phyloP scores from a whole-genome alignment of 169 alveolate species.

The Cyclospora cayetanensis region DNA sequence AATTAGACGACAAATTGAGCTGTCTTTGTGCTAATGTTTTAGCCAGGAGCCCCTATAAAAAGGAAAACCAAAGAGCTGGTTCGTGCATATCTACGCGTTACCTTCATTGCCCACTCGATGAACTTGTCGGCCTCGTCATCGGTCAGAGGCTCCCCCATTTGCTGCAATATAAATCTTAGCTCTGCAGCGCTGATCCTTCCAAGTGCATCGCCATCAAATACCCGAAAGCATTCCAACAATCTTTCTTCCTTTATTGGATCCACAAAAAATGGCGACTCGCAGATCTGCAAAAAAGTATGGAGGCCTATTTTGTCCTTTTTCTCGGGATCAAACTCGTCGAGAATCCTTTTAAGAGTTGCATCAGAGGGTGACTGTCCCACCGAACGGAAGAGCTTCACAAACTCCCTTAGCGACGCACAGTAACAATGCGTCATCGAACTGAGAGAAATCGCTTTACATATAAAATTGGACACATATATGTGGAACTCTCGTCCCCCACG shows the following conservation, averaged over 20 bases:
- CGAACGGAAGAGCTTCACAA: conserved; percentile 64
- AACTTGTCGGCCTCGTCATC: conserved; percentile 71
- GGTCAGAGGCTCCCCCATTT: conserved; percentile 63
- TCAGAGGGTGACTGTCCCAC: conserved; percentile 73
- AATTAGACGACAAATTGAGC: background rate
- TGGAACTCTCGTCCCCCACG: too few relatives aligned
- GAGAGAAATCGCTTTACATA: background rate
- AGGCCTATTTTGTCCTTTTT: conserved; percentile 36
- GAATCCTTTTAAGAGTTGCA: conserved; percentile 11
- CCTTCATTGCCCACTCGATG: conserved; percentile 70
- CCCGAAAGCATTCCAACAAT: conserved; percentile 57
- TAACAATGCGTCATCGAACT: background rate
- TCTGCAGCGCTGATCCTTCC: conserved; percentile 48
- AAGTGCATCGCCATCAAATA: conserved; percentile 63
- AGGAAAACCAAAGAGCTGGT: background rate
- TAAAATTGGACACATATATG: background rate
- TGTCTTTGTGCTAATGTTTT: background rate
- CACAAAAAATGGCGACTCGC: conserved; percentile 58
- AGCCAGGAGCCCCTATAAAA: background rate
- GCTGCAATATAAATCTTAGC: conserved; percentile 58
- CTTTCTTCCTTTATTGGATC: conserved; percentile 70
- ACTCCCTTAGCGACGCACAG: conserved; percentile 30
- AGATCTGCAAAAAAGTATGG: conserved; percentile 55
- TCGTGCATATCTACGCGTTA: background rate
- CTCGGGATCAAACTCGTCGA: conserved; percentile 47